These are phyloP conservation scores for Hanseniaspora hatyaiensis DNA, from an alignment of 805 yeast genomes.

Conservation along the genomic window DNA sequence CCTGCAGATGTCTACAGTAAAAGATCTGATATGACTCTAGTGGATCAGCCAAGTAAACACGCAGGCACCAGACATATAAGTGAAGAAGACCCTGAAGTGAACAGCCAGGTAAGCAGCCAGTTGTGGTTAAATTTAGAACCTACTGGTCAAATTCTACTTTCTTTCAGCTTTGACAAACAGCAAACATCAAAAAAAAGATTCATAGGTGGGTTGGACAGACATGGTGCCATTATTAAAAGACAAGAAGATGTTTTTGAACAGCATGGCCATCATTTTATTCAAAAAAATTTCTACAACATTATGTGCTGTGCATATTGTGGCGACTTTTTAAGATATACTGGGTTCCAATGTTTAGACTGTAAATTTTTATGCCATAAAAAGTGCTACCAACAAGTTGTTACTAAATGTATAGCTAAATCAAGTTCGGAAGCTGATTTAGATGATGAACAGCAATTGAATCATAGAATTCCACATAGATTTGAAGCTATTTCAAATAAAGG, in stretches of 20 bases:
- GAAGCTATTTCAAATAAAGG: conserved; percentile 86
- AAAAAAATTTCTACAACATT: conserved; percentile 85
- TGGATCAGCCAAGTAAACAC: conserved; percentile 9
- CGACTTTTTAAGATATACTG: conserved; percentile 80
- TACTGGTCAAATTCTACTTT: conserved; percentile 74
- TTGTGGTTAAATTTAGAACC: conserved; percentile 92
- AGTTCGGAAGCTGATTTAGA: conserved; percentile 58
- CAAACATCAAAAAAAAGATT: conserved; percentile 36
- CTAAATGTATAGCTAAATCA: conserved; percentile 71
- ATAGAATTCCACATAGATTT: conserved; percentile 92
- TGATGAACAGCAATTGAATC: conserved; percentile 67
- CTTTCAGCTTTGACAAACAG: conserved; percentile 69
- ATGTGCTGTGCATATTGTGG: conserved; percentile 98
- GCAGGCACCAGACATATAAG: not conserved
- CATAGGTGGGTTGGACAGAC: conserved; percentile 73
- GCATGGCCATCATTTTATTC: conserved; percentile 94
- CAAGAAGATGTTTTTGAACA: conserved; percentile 81
- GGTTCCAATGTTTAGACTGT: conserved; percentile 78
- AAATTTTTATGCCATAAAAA: conserved; percentile 68
- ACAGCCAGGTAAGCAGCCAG: conserved; percentile 31
- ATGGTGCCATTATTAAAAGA: conserved; percentile 93
- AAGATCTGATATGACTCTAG: conserved; percentile 11
- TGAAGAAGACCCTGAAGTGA: not conserved
- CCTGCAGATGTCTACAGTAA: conserved; percentile 13
- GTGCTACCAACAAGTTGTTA: conserved; percentile 68